Evolutionary conservation across 257 asterid species (phyloP).

Genomic region (Ilex asprella): DNA sequence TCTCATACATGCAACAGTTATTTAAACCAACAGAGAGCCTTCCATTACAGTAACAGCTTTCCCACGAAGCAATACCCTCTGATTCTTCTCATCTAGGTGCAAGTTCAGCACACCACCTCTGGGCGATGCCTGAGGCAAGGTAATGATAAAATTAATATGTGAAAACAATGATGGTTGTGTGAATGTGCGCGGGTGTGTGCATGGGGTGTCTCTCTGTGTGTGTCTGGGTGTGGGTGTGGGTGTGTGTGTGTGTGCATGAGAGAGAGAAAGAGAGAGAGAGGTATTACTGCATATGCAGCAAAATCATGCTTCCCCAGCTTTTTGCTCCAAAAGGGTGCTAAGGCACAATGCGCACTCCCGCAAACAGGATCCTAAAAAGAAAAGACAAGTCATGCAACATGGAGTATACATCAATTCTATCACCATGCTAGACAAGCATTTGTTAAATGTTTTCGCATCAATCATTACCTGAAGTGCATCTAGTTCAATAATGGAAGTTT

Average conservation of each 20-base stretch:
- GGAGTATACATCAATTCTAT: background rate
- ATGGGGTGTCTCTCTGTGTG: no score
- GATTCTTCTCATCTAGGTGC: slow-evolving; percentile 54
- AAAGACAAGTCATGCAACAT: background rate
- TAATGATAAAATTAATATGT: background rate
- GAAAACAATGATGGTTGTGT: background rate
- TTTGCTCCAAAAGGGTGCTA: slow-evolving; percentile 74
- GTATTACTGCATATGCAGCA: slow-evolving; percentile 55
- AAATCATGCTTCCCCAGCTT: slow-evolving; percentile 67
- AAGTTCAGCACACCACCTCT: slow-evolving; percentile 68
- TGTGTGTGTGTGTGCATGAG: no score
- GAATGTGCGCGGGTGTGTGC: background rate
- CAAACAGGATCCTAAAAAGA: slow-evolving; percentile 72
- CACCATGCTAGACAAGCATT: background rate
- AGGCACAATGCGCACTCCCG: slow-evolving; percentile 89
- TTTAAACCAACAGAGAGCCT: slow-evolving; percentile 54
- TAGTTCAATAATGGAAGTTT: no score
- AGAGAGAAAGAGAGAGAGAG: background rate
- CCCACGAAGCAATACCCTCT: slow-evolving; percentile 62
- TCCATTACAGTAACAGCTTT: slow-evolving; percentile 62
- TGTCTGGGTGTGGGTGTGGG: no score
- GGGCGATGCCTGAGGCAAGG: slow-evolving; percentile 57
- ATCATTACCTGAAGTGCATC: background rate
- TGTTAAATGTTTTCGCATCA: no score
- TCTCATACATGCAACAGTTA: background rate